Conservation (phyloP, 2,329 filamentous ascomycete genomes). For the Verticillium dahliae region DNA sequence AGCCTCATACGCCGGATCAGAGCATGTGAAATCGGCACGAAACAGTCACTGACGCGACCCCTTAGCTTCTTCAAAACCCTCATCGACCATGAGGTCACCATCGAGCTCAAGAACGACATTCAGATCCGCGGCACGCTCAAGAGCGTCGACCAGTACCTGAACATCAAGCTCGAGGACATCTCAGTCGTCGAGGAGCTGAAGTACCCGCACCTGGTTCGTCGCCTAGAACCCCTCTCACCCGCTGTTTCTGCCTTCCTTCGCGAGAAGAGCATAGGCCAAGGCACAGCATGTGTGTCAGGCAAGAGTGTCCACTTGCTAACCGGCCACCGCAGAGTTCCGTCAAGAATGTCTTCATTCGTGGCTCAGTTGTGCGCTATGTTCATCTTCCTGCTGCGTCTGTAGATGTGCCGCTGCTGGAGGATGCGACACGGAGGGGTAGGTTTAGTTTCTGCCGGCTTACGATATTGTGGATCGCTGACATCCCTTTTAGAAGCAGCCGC, state of each 20-base stretch:
- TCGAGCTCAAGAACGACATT: constrained; percentile 99
- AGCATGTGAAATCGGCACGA: not conserved
- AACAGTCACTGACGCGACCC: not conserved
- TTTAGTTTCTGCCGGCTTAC: not conserved
- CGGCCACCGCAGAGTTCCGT: constrained; percentile 53
- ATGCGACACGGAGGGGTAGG: constrained; percentile 80
- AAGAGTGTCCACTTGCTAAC: not conserved
- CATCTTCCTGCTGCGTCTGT: constrained; percentile 78
- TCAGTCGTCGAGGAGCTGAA: constrained; percentile 86
- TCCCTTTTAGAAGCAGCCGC: constrained; percentile 44
- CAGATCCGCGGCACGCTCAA: constrained; percentile 93
- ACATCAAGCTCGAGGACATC: constrained; percentile 98
- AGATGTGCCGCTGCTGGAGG: constrained; percentile 80
- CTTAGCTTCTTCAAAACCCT: constrained; percentile 95
- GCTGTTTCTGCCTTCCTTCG: not conserved
- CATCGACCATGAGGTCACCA: constrained; percentile 93
- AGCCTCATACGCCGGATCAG: not conserved
- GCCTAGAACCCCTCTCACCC: not conserved
- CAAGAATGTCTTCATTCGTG: constrained; percentile 93
- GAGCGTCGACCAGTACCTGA: constrained; percentile 97
- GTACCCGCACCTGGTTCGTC: constrained; percentile 79
- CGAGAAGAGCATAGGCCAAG: no score
- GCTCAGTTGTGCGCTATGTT: constrained; percentile 88
- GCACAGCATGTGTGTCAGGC: not conserved
- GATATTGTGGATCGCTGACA: constrained; percentile 4